Base-by-base conservation (phyloP, 345 rosid species). In the Brassica rapa region DNA sequence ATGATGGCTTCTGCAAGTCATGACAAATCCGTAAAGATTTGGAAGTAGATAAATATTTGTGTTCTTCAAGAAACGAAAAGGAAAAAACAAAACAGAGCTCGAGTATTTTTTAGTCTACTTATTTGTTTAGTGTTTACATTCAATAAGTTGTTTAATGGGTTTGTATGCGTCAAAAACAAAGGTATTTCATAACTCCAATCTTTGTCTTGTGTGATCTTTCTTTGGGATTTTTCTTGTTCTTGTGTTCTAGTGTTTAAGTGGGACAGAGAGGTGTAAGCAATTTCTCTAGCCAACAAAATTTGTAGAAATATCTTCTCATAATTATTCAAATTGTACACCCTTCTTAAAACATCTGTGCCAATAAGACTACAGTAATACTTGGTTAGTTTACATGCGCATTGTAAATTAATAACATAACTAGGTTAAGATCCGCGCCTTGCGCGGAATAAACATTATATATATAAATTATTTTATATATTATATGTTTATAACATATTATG, bases 1-100 rank as follows among this genome's bases (percentile, higher is more conserved):
- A 84, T 91, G 95, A 79, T 92, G 23, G 98, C 93, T n/a, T 89
- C 98, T 9, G 88, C 98, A 7, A 94, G 98, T 77, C 86, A 91
- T 62, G 98, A 92, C 88, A 94, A 91, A 82, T 88, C 94, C 1
- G 95, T 94, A 23, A 92, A 89, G 89, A 89, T 94, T 53, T 92
- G 98, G 98, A 94, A 92, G 77, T 92, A 84, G 72, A 56, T 10
- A 21, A 53, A 39, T 51, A 83, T 68, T 66, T 51, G 14, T 59
- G 59, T 32, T 55, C 57, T 49, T 68, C 2, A 6, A 29, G 30
- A 30, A 72, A 62, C 30, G 16, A 4, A 51, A 51, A 53, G 5
- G 1, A 14, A 2, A 11, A 23, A 24, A 25, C 23, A 1, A n/a
- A 61, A 71, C 57, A 27, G 57, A 72, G 77, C 73, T 65, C 62